These are phyloP conservation scores for Clavispora fructus DNA, from an alignment of 805 yeast species.

Conservation along the genomic window DNA sequence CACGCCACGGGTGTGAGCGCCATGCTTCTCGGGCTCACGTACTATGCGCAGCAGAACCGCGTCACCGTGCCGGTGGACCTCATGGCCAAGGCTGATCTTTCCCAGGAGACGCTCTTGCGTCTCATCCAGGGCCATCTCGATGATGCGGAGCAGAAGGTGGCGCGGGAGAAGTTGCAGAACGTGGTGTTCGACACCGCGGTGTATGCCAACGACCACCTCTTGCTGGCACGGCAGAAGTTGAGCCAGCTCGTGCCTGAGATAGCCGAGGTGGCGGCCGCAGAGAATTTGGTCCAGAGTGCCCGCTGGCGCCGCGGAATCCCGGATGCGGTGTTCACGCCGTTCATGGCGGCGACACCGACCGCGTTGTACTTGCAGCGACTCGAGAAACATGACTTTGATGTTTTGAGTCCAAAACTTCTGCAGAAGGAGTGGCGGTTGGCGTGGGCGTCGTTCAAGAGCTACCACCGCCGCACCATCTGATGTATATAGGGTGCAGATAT, in stretches of 20 bases:
- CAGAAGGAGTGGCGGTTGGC: slow-evolving; percentile 63
- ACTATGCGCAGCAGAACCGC: slow-evolving; percentile 49
- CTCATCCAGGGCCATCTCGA: slow-evolving; percentile 39
- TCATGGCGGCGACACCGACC: slow-evolving; percentile 64
- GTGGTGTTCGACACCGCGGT: slow-evolving; percentile 67
- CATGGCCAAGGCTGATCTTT: slow-evolving; percentile 46
- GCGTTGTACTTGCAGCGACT: slow-evolving; percentile 55
- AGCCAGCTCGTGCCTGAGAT: slow-evolving; percentile 33
- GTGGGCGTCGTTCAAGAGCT: slow-evolving; percentile 50
- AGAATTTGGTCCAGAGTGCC: slow-evolving; percentile 20
- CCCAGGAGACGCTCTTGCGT: slow-evolving; percentile 61
- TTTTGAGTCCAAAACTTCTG: slow-evolving; percentile 39
- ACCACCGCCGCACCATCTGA: slow-evolving; percentile 34
- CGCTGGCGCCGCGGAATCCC: slow-evolving; percentile 47
- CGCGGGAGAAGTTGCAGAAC: slow-evolving; percentile 42
- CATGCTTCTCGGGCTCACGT: slow-evolving; percentile 54
- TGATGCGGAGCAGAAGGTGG: slow-evolving; percentile 19
- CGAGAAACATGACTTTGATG: slow-evolving; percentile 61
- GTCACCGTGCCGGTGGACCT: slow-evolving; percentile 61
- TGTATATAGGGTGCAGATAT: neutral
- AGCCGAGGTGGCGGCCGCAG: slow-evolving; percentile 19
- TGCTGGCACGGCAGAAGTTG: slow-evolving; percentile 61
- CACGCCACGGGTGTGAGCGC: slow-evolving; percentile 73
- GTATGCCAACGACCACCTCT: slow-evolving; percentile 72
- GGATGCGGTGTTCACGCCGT: slow-evolving; percentile 63